Evolutionary conservation across 2,329 filamentous ascomycete genomes (phyloP).

Genomic region (Exophiala oligosperma): DNA sequence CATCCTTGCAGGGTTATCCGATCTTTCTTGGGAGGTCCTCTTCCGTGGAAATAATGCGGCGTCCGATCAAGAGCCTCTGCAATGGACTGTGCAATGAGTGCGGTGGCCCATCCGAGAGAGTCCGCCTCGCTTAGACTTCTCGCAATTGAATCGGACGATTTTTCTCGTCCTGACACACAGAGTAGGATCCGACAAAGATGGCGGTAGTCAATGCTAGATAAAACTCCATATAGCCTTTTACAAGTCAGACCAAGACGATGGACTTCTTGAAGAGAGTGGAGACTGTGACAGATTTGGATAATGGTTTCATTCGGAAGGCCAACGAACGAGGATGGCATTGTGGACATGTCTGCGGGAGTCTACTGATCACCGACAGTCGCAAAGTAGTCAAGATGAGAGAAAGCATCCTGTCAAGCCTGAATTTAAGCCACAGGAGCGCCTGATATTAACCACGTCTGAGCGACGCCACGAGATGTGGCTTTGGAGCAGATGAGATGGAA

Average conservation of each 20-base stretch:
- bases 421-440: neutral
- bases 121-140: neutral
- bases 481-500: neutral
- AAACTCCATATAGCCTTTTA: neutral
- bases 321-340: neutral
- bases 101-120: neutral
- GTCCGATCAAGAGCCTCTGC: neutral
- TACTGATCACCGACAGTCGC: neutral
- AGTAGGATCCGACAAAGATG: neutral
- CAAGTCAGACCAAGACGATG: neutral
- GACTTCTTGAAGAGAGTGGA: neutral
- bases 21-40: neutral
- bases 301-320: neutral
- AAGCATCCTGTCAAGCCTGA: neutral
- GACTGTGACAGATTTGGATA: neutral
- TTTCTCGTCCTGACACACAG: neutral
- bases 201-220: neutral
- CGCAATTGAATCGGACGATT: neutral
- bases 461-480: neutral
- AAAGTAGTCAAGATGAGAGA: neutral
- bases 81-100: neutral
- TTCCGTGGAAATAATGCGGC: neutral
- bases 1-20: neutral
- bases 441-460: neutral
- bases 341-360: neutral